Conservation (phyloP, 345 rosid species). For the Salix dunnii region DNA sequence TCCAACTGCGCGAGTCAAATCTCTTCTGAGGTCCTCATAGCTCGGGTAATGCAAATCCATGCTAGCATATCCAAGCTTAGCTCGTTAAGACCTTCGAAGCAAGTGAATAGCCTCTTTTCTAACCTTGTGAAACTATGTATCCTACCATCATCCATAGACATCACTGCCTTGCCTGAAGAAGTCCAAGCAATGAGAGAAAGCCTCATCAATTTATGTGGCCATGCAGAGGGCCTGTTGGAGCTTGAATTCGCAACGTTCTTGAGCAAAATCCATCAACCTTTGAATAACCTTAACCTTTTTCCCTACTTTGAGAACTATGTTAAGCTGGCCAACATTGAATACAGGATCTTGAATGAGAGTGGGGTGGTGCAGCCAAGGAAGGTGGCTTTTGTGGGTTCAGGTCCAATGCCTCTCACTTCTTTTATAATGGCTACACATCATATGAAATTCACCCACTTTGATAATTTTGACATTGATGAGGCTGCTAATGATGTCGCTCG, state of each 20-base stretch:
- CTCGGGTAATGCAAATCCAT: conserved; percentile 22
- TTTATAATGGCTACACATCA: no score
- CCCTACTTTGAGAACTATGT: no score
- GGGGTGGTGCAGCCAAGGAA: no score
- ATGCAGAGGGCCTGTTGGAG: conserved; percentile 38
- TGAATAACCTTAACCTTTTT: conserved; percentile 30
- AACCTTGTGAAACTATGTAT: conserved; percentile 26
- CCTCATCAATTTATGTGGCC: conserved; percentile 32
- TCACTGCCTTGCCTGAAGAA: conserved; percentile 9
- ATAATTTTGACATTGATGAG: no score
- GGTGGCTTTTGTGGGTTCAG: no score
- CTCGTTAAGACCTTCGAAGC: conserved; percentile 24
- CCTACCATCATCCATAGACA: conserved; percentile 22
- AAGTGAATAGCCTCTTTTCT: conserved; percentile 12
- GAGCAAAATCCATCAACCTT: conserved; percentile 22
- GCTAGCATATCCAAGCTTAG: conserved; percentile 23
- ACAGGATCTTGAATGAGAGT: no score
- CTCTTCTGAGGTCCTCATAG: conserved; percentile 15
- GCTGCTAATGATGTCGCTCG: no score
- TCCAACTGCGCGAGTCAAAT: conserved; percentile 8
- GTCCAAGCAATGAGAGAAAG: conserved; percentile 23
- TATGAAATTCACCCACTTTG: no score
- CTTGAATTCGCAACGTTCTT: conserved; percentile 35
- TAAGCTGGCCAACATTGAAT: no score
- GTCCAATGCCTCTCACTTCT: no score